Evolutionary conservation across 176 grass and related monocot species (phyloP), one percentile per base, ranked within the genome.

Genomic region (Lolium multiflorum): DNA sequence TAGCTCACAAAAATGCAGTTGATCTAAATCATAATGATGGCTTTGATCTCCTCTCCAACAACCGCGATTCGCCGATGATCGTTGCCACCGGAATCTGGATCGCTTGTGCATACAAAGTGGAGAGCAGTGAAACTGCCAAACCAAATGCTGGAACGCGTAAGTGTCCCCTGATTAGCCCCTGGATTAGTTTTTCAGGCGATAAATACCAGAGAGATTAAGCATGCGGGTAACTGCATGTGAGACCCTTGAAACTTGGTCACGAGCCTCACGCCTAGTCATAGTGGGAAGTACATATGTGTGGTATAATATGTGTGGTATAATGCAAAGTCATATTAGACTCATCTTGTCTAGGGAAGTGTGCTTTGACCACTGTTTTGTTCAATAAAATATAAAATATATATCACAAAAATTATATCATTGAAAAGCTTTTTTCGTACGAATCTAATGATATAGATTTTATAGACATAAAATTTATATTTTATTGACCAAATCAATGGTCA

Each of bases 1-100:
- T 87, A 77, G 49, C 25, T 54, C 58, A 48, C 82, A 49, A 26
- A 80, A 89, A 82, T 88, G 87, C 74, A 92, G 84, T 90, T 88
- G 79, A 41, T 70, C 75, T 37, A 39, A 90, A 86, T 85, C 82
- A 62, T 90, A 90, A 90, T 86, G 78, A 90, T 90, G 82, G 55
- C 51, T 52, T 11, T 22, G 41, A 84, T 79, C 81, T 76, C 65
- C 81, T 74, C 85, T 74, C 68, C 81, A 88, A 88, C 82, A 82
- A 90, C 91, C 56, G 83, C 5, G 69, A 65, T 81, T 70, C 76
- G 51, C 64, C 66, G 21, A 62, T 83, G 74, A 73, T 55, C 67
- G 2, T 35, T 35, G 22, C 20, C 81, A 78, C 77, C 17, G 20
- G 76, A 81, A 21, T 64, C 60, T 44, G 8, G 11, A 56, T 58